A percentile compares a stretch with the other conserved stretches of the same genome.
Conservation (phyloP, 2,329 filamentous ascomycete genomes). For the Colletotrichum trifolii region DNA sequence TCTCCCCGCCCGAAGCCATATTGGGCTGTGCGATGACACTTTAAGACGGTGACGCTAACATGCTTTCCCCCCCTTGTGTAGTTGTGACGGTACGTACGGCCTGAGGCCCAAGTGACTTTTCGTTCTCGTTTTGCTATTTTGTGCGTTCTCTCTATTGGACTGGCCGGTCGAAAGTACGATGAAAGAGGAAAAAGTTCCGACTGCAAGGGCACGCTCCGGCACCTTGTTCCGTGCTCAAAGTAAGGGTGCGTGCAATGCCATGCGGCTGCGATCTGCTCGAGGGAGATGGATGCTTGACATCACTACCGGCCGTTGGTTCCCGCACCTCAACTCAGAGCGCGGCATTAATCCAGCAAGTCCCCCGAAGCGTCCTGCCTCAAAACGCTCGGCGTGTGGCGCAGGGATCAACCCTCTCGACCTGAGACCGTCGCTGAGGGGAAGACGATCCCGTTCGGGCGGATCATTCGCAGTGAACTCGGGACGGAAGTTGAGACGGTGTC, state of each 20-base stretch:
- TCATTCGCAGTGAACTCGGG: constrained; percentile 23
- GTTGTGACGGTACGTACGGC: constrained; percentile 72
- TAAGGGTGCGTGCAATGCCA: constrained; percentile 25
- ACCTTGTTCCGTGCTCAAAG: constrained; percentile 20
- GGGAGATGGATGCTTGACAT: constrained; percentile 41
- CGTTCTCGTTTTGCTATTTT: constrained; percentile 24
- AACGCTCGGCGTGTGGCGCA: constrained; percentile 39
- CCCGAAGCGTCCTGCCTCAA: constrained; percentile 38
- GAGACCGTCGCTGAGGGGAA: constrained; percentile 41
- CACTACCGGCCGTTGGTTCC: constrained; percentile 41
- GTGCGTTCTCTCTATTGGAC: constrained; percentile 18
- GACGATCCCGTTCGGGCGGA: constrained; percentile 29
- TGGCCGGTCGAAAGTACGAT: not conserved
- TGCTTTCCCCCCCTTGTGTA: constrained; percentile 41
- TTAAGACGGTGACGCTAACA: constrained; percentile 31
- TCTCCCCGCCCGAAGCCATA: not conserved
- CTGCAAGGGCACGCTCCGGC: constrained; percentile 36
- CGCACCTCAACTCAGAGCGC: constrained; percentile 41
- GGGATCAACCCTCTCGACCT: constrained; percentile 37
- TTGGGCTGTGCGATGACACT: constrained; percentile 5
- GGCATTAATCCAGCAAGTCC: constrained; percentile 40
- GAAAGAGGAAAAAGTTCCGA: constrained; percentile 7
- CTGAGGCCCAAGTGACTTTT: constrained; percentile 10
- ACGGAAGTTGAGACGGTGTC: constrained; percentile 29
- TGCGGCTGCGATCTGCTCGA: constrained; percentile 36